Base-by-base conservation (phyloP, 148 eudicot genomes). In the Cornus suecica region DNA sequence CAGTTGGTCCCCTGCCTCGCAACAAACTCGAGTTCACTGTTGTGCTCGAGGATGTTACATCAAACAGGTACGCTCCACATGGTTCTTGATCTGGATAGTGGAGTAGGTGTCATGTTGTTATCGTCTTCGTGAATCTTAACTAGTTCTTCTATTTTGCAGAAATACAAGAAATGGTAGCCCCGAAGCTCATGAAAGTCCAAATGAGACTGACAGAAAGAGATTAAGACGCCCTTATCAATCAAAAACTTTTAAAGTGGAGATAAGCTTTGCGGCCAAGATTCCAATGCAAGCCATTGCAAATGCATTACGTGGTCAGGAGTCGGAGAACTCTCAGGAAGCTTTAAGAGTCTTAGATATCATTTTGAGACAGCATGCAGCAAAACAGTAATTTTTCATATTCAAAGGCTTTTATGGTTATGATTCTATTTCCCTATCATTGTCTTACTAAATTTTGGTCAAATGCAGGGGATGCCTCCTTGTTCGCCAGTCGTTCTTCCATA, bases 381-480 rank as follows among this genome's bases (percentile, higher is more conserved):
- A 91, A 73, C 94, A 92, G 99, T 92, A 78, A 85, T 91, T 80
- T 18, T 16, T 54, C n/a, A 34, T 76, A 27, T 10, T 61, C 30
- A 4, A 20, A 13, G 25, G 10, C 9, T 24, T 34, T 11, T 52
- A 54, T 42, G 58, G 45, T 2, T 20, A n/a, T 8, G 1, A 24
- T 20, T 56, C 26, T 31, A 9, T 61, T 32, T 52, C 72, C 10
- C 9, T 8, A 45, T 45, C 14, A 45, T 45, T 13, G 14, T 45
- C 52, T 45, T 26, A 65, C 45, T 11, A 10, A 45, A 37, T 2
- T 2, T 52, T 9, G 31, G 61, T 65, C 2, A 26, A 23, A 28
- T 84, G 73, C 88, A 95, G 99, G 87, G 99, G 99, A 22, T 95
- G 99, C 81, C 87, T 95, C 60, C 84, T 95, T 26, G 99, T 95